Conservation (phyloP, 2,329 filamentous ascomycete genomes). For the Fusarium denticulatum region DNA sequence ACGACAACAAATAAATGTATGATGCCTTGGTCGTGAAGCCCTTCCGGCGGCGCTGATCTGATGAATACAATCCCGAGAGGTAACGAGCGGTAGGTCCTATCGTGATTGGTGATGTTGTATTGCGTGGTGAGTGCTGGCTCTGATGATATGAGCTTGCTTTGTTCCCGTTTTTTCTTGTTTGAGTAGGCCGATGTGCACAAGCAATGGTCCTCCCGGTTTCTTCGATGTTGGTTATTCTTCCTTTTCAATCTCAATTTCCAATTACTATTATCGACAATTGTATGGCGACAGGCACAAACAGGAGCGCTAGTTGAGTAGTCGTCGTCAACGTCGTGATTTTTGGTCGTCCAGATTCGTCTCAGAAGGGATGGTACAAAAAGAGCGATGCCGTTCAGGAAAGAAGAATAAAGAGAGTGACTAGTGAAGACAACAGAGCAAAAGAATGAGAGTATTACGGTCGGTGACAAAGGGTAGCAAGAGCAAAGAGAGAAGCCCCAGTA, state of each 20-base stretch:
- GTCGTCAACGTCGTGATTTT: constrained; percentile 35
- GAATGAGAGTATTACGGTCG: constrained; percentile 33
- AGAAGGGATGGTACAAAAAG: constrained; percentile 18
- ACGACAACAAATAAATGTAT: constrained; percentile 25
- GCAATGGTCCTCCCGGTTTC: constrained; percentile 4
- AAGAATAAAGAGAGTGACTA: constrained; percentile 25
- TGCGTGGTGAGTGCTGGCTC: constrained; percentile 25
- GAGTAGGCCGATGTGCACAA: neutral
- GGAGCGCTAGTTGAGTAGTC: constrained; percentile 26
- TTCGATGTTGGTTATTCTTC: constrained; percentile 5
- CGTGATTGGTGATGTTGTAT: constrained; percentile 23
- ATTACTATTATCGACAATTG: constrained; percentile 41
- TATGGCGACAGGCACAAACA: constrained; percentile 42
- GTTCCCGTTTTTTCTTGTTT: neutral
- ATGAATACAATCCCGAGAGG: constrained; percentile 10
- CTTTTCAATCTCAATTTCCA: constrained; percentile 27
- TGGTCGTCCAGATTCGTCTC: constrained; percentile 31
- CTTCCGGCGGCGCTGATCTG: constrained; percentile 14
- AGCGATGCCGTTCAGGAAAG: constrained; percentile 14
- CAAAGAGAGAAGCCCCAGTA: constrained; percentile 15
- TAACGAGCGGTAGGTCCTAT: constrained; percentile 30
- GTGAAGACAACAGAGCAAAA: neutral
- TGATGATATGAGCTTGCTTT: neutral
- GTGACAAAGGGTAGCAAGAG: constrained; percentile 10
- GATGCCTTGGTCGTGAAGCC: constrained; percentile 15